Evolutionary conservation across 1,139 yeast genomes (phyloP).

Genomic region (Wickerhamomyces sp.): DNA sequence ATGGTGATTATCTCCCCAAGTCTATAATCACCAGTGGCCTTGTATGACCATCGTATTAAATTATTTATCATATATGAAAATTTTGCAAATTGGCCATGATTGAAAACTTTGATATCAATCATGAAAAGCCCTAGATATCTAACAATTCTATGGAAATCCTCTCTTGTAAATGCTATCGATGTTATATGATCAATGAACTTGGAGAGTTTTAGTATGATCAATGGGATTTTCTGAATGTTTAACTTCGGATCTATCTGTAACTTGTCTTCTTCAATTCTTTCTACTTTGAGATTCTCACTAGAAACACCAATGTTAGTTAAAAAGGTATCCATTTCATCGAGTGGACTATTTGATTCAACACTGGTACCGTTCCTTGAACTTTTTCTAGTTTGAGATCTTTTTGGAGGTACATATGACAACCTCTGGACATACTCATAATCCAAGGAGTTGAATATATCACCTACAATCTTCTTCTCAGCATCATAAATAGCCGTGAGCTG

Average conservation of each 20-base stretch:
- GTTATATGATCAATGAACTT: conserved; percentile 9
- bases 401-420: background rate
- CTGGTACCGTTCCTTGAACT: background rate
- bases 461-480: background rate
- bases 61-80: conserved; percentile 1
- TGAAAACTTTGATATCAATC: conserved; percentile 15
- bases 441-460: conserved; percentile 11
- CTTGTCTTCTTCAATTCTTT: conserved; percentile 3
- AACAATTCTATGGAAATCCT: conserved; percentile 5
- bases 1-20: background rate
- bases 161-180: background rate
- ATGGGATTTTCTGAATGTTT: conserved; percentile 3
- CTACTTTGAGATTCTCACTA: background rate
- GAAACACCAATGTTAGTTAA: conserved; percentile 12
- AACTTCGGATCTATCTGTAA: conserved; percentile 9
- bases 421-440: background rate
- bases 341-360: background rate
- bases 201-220: conserved; percentile 6
- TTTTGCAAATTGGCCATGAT: background rate
- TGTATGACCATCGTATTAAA: conserved; percentile 6
- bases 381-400: background rate
- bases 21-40: background rate
- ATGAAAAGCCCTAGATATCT: conserved; percentile 12
- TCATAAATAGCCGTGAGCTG: conserved; percentile 6
- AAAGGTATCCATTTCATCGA: conserved; percentile 3